phyloP scores from a whole-genome alignment of 73 alveolate genomes.

The Tetrahymena borealis region DNA sequence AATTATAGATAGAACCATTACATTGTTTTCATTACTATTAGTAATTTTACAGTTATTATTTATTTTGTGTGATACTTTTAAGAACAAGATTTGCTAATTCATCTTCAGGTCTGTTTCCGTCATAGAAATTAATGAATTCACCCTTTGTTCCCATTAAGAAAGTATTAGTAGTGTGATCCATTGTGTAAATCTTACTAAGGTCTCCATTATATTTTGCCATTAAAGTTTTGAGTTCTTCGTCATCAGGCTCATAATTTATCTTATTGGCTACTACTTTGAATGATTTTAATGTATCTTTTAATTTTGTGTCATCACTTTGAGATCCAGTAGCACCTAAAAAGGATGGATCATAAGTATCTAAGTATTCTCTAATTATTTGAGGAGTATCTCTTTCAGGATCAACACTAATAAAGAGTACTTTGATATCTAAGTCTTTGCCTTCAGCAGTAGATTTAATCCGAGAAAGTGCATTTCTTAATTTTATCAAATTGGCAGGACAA shows the following conservation, averaged over 20 bases:
- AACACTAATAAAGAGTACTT: constrained; percentile 60
- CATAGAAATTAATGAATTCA: neutral
- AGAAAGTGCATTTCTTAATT: constrained; percentile 49
- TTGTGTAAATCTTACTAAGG: constrained; percentile 52
- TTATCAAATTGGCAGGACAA: constrained; percentile 74
- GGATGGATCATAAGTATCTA: constrained; percentile 53
- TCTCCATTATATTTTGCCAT: constrained; percentile 3
- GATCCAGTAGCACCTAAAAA: constrained; percentile 65
- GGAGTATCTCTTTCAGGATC: constrained; percentile 76
- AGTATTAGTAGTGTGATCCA: constrained; percentile 66
- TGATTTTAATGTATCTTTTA: constrained; percentile 61
- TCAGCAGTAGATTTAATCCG: constrained; percentile 24
- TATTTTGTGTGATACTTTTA: neutral
- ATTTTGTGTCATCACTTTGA: constrained; percentile 52
- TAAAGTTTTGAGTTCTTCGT: constrained; percentile 51
- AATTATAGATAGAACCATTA: too few relatives aligned
- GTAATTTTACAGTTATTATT: neutral
- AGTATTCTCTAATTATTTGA: constrained; percentile 54
- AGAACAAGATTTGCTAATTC: neutral
- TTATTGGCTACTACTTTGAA: constrained; percentile 67
- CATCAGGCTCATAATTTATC: constrained; percentile 59
- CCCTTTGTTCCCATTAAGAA: constrained; percentile 46
- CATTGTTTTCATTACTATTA: neutral
- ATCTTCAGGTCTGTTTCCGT: neutral
- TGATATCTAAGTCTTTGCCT: constrained; percentile 53